Evolutionary conservation across 331 rosid genomes (phyloP).

Genomic region (Acacia concinna): DNA sequence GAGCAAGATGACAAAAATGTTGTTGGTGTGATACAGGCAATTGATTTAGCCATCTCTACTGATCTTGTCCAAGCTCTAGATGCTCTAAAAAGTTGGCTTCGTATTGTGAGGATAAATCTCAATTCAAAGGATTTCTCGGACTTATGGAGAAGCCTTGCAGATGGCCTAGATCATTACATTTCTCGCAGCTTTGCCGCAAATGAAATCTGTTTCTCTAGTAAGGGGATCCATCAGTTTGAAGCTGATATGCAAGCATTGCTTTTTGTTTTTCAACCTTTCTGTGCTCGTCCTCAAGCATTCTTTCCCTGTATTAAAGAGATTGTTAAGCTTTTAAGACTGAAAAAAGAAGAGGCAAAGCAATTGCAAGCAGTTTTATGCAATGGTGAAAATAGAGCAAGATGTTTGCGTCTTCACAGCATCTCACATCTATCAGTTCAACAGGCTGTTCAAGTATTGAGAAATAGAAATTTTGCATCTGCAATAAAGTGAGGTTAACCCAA

Average conservation of each 20-base stretch:
- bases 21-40: conserved; percentile 25
- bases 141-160: conserved; percentile 74
- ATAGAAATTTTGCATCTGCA: conserved; percentile 29
- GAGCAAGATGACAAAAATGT: conserved; percentile 31
- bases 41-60: conserved; percentile 44
- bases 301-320: conserved; percentile 55
- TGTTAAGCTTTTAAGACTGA: conserved; percentile 52
- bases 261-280: conserved; percentile 60
- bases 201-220: conserved; percentile 37
- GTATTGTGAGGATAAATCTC: conserved; percentile 46
- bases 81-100: conserved; percentile 46
- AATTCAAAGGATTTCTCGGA: conserved; percentile 64
- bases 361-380: conserved; percentile 37
- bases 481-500: conserved; percentile 8
- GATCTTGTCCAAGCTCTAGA: conserved; percentile 60
- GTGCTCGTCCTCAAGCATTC: conserved; percentile 75
- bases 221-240: conserved; percentile 49
- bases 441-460: conserved; percentile 41
- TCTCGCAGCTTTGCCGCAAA: conserved; percentile 40
- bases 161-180: conserved; percentile 73
- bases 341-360: conserved; percentile 46
- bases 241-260: conserved; percentile 62
- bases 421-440: conserved; percentile 44
- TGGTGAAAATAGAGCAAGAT: conserved; percentile 35
- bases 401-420: conserved; percentile 40